phyloP scores from a whole-genome alignment of 1,284 basidiomycete genomes.

The Cryptococcus depauperatus region DNA sequence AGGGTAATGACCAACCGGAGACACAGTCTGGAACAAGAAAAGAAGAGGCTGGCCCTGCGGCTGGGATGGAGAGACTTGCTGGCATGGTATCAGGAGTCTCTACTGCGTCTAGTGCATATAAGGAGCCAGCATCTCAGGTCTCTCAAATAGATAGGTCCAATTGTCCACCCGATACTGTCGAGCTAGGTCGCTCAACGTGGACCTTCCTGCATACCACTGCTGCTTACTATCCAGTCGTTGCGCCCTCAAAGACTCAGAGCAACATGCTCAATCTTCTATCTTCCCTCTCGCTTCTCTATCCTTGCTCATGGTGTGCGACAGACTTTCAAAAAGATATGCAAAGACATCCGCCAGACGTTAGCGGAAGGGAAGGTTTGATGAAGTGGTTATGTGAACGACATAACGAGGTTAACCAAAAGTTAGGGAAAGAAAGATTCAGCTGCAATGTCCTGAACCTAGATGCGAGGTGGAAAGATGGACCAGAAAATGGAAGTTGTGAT shows the following conservation, averaged over 20 bases:
- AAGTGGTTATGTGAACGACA: constrained; percentile 83
- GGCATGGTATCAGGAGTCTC: constrained; percentile 18
- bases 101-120: constrained; percentile 1
- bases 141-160: constrained; percentile 48
- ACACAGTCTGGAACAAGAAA: constrained; percentile 7
- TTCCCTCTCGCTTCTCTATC: constrained; percentile 72
- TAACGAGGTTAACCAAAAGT: constrained; percentile 77
- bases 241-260: constrained; percentile 60
- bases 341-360: constrained; percentile 63
- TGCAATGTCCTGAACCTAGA: constrained; percentile 61
- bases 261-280: constrained; percentile 72
- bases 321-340: constrained; percentile 63
- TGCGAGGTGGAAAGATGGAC: constrained; percentile 85
- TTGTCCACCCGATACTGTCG: constrained; percentile 80
- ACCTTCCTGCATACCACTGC: constrained; percentile 89
- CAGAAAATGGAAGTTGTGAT: constrained; percentile 77
- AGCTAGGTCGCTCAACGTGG: constrained; percentile 85
- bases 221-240: constrained; percentile 79
- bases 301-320: constrained; percentile 72
- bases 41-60: neutral
- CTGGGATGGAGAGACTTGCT: constrained; percentile 22
- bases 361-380: constrained; percentile 59
- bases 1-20: constrained; percentile 3
- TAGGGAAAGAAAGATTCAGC: constrained; percentile 75
- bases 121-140: constrained; percentile 5